A percentile compares a stretch with the other conserved stretches of the same genome.
Evolutionary conservation across 305 asterid species (phyloP).

Genomic region (Fraxinus sp.): DNA sequence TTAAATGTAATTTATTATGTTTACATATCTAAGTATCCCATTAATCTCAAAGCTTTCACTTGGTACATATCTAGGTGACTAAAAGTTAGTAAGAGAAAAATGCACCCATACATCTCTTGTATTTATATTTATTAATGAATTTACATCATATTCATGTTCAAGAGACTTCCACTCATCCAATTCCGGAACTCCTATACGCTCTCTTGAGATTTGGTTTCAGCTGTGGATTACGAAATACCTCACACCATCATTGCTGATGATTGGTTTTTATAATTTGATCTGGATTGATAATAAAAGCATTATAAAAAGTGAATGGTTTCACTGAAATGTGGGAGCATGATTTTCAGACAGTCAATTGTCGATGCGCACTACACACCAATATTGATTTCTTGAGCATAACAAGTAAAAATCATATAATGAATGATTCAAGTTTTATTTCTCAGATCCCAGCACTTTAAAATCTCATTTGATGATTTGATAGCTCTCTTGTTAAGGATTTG

Average conservation of each 20-base stretch:
- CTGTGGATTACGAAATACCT: not conserved
- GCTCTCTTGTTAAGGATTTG: not conserved
- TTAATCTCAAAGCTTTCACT: not conserved
- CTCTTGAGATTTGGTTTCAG: not conserved
- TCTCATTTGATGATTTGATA: not conserved
- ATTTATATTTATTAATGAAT: not conserved
- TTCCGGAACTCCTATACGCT: not conserved
- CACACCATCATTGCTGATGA: not conserved
- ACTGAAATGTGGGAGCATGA: conserved; percentile 4
- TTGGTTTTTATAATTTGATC: not conserved
- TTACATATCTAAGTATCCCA: not conserved
- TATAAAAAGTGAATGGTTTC: not conserved
- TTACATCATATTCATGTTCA: not conserved
- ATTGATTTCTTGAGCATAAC: not conserved
- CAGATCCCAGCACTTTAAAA: not conserved
- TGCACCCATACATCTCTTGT: not conserved
- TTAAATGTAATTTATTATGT: not conserved
- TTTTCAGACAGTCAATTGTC: not conserved
- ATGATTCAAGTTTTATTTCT: not conserved
- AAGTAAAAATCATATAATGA: not conserved
- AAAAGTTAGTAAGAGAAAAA: not conserved
- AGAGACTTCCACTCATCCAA: not conserved
- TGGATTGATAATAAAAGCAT: not conserved
- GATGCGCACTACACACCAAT: not conserved
- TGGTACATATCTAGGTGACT: not conserved